Base-by-base conservation (phyloP, 345 rosid species). In the Capsella bursapastoris region DNA sequence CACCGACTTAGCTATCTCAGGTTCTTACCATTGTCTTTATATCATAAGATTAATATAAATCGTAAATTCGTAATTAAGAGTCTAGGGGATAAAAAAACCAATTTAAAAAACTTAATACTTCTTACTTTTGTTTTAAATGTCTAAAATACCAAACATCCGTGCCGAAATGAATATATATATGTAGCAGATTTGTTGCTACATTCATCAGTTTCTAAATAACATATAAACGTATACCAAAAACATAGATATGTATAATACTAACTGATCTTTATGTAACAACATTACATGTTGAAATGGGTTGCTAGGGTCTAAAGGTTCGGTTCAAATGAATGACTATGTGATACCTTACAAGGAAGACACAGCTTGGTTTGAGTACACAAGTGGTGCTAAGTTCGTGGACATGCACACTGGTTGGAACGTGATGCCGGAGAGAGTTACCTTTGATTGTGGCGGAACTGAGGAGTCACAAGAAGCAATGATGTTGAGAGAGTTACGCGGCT, bases 401-500 rank as follows among this genome's bases (percentile, higher is more conserved):
- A 65, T 84, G 45, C 87, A 88, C 29, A 73, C 79, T 28, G 97
- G 97, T 31, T 90, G 94, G 97, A 86, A 77, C 43, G 62, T 75
- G 48, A 82, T 67, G 74, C 90, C 97, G 16, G 81, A 84, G 77
- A 74, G 59, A 57, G 83, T 82, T 29, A 73, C 53, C 0, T 82
- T 85, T 29, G 45, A 47, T 40, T 72, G 80, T 18, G 12, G 71
- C 10, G 70, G 64, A 68, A 16, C 70, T 1, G 73, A 71, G 53
- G 66, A 83, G 50, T 85, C 97, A 0, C 93, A 88, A 64, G 97
- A 90, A 81, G 88, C 80, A 32, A 71, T 72, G 82, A 86, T 90
- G 93, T 71, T 88, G 38, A 71, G 57, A 61, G 89, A 85, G 74
- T 73, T 88, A 75, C 82, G 1, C 61, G 73, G 56, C 78, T 86